These are phyloP conservation scores for Naganishia onofrii DNA, from an alignment of 768 basidiomycete genomes.

Conservation along the genomic window DNA sequence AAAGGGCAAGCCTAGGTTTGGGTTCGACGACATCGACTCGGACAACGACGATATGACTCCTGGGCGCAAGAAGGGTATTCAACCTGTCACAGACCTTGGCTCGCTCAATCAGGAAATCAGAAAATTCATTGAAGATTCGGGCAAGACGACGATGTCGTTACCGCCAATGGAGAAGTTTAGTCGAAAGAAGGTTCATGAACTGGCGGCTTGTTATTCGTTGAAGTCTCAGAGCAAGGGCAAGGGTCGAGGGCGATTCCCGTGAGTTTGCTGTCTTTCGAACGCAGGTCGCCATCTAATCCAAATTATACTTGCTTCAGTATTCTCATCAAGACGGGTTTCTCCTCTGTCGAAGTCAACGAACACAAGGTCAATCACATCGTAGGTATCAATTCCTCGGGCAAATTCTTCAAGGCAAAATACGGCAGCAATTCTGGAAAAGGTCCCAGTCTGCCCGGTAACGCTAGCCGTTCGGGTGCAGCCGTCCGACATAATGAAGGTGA, in stretches of 20 bases:
- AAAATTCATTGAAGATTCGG: conserved; percentile 64
- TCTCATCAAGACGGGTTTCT: conserved; percentile 65
- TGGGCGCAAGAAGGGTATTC: conserved; percentile 29
- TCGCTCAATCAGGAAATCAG: conserved; percentile 59
- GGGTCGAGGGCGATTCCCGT: conserved; percentile 69
- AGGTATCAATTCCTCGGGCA: conserved; percentile 41
- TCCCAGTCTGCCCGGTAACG: conserved; percentile 40
- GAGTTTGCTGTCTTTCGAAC: conserved; percentile 32
- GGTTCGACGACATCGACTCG: conserved; percentile 57
- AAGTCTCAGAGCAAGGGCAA: conserved; percentile 71
- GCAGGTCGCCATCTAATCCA: not conserved
- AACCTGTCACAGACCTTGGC: conserved; percentile 31
- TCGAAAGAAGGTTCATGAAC: conserved; percentile 71
- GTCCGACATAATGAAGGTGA: conserved; percentile 75
- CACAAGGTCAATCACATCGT: conserved; percentile 58
- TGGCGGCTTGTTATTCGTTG: conserved; percentile 74
- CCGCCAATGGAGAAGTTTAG: conserved; percentile 75
- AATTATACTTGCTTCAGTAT: conserved; percentile 51
- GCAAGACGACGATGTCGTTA: conserved; percentile 61
- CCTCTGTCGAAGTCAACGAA: conserved; percentile 60
- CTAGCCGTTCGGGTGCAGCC: conserved; percentile 36
- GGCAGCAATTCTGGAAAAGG: conserved; percentile 50
- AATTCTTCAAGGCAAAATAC: conserved; percentile 50
- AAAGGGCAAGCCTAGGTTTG: conserved; percentile 63
- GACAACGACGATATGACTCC: conserved; percentile 37